Evolutionary conservation across 306 rosid species (phyloP).

Genomic region (Sophora flavescens): DNA sequence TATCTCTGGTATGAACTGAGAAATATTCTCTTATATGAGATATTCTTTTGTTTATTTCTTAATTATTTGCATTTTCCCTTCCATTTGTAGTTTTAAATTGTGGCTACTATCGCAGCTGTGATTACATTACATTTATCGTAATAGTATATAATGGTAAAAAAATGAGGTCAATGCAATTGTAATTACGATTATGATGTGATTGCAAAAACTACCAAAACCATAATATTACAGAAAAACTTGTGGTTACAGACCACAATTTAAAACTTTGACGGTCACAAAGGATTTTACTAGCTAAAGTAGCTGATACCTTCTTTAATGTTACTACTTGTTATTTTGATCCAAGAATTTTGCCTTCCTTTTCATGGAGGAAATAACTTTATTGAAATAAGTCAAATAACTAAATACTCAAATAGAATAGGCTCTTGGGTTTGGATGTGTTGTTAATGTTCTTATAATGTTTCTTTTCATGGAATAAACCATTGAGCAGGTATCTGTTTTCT

Average conservation of each 20-base stretch:
- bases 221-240: too few species aligned
- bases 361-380: background rate
- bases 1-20: conserved; percentile 73
- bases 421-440: background rate
- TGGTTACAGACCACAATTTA: too few species aligned
- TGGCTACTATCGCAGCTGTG: too few species aligned
- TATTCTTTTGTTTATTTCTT: background rate
- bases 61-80: background rate
- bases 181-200: too few species aligned
- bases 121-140: too few species aligned
- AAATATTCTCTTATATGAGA: conserved; percentile 6
- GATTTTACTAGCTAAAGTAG: too few species aligned
- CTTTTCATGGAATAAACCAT: conserved; percentile 14
- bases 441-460: background rate
- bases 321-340: background rate
- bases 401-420: background rate
- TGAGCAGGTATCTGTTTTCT: conserved; percentile 66
- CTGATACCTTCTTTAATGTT: too few species aligned
- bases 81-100: background rate
- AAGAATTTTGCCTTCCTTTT: background rate
- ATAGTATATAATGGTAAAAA: too few species aligned
- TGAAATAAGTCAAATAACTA: background rate
- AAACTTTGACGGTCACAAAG: background rate
- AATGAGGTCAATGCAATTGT: too few species aligned
- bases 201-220: too few species aligned